These are phyloP conservation scores for Citrus trifoliata DNA, from an alignment of 345 rosid genomes.

Conservation along the genomic window DNA sequence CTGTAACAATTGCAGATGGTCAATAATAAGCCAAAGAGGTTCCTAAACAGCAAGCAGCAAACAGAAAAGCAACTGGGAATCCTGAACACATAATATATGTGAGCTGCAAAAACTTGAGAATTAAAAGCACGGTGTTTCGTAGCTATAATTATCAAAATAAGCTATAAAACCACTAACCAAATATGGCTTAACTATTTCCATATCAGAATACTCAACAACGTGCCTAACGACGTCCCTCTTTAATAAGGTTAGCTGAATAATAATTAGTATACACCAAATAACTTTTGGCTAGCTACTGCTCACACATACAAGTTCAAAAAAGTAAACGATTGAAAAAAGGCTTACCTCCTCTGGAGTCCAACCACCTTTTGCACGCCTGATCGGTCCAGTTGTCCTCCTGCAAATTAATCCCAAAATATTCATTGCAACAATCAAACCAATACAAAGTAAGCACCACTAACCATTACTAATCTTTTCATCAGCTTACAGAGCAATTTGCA, in stretches of 20 bases:
- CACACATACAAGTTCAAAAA: neutral
- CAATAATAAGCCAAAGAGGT: neutral
- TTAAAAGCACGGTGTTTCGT: neutral
- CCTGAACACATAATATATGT: neutral
- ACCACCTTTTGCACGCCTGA: conserved; percentile 97
- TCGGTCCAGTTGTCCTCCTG: conserved; percentile 96
- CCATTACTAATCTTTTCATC: neutral
- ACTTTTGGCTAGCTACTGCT: neutral
- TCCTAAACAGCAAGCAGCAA: conserved; percentile 13
- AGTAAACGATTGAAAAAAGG: neutral
- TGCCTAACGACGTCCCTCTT: neutral
- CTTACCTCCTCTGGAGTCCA: conserved; percentile 95
- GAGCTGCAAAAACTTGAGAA: neutral
- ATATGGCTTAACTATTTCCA: neutral
- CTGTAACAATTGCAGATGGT: conserved; percentile 34
- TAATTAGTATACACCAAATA: neutral
- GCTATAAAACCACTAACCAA: neutral
- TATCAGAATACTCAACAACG: neutral
- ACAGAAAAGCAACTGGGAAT: neutral
- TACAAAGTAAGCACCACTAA: neutral
- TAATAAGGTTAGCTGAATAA: neutral
- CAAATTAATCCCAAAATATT: conserved; percentile 16
- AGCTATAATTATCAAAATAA: neutral
- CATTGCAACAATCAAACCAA: conserved; percentile 10
- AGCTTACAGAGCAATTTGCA: neutral